Base-by-base conservation (phyloP, 2,329 filamentous ascomycete genomes). In the Hypoxylon sp. region DNA sequence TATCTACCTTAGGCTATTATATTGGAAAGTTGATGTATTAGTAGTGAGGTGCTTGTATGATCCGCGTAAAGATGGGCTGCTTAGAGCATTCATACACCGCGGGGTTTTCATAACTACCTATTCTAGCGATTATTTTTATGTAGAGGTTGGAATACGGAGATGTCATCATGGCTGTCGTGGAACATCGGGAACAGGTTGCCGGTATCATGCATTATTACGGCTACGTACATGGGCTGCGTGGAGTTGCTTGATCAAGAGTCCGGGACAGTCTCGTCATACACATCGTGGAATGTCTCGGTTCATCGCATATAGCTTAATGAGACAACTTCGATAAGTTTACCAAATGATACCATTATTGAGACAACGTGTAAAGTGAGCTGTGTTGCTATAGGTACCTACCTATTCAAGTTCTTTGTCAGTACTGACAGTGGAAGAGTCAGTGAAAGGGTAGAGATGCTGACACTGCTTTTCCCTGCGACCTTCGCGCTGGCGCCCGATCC, bases 401-500 rank as follows among this genome's bases (percentile, higher is more conserved):
- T 32, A 32, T 7, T 25, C 46, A 32, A 9, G 13, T 11, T 14
- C 5, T 50, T 32, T 30, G 25, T 50, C 17, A 32, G 25, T 14
- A 19, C 14, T 50, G 25, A 34, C 48, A 19, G 13, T 34, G 34
- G n/a, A 14, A 3, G 11, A 25, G 23, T 50, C 36, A 9, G 32
- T 45, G 43, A 50, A 62, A 45, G 9, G 53, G 45, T 23, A 2
- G 41, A 41, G 19, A 28, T 23, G 43, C 25, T 36, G 58, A 58
- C 63, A 19, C 32, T 52, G 55, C 53, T 59, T 60, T 60, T 65
- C 36, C 53, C 17, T 61, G 32, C 36, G 41, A 58, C 13, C 36
- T 36, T 13, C 36, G 43, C 28, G 36, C 45, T 28, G 19, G 32
- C 46, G 21, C 56, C 25, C 19, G 23, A 30, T 50, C 48, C 46